Evolutionary conservation across 129 eudicot species (phyloP), one percentile per base, ranked within the genome.

Genomic region (Artemisia annua): DNA sequence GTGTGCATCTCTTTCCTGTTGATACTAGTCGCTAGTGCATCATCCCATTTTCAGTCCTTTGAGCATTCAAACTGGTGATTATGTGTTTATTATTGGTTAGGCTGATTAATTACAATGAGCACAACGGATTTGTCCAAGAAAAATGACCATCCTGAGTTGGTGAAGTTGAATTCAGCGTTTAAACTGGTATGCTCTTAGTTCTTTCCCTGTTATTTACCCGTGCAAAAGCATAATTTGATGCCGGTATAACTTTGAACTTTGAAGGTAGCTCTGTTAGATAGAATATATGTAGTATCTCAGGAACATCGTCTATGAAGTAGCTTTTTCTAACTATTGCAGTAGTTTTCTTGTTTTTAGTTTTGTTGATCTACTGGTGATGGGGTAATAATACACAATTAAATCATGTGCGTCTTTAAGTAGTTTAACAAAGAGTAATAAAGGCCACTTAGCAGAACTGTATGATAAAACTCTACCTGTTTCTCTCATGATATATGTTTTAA

Each of bases 151-250:
- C 85, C 93, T 67, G 93, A 83, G 54, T 60, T 87, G 68, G 85
- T 87, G 77, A 90, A 79, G 85, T 66, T 90, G 86, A 73, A 83
- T 53, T 74, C 53, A 58, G 94, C 91, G n/a, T 83, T 83, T 65
- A 85, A 87, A 77, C 71, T 87, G 96, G 96, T 87, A 85, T 0
- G 14, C 67, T 7, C 30, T 78, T 64, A 46, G 3, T 39, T 70
- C 60, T 70, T 17, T 49, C 22, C 6, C 7, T 18, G 2, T 0
- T 52, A 64, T 69, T 19, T 60, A 59, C 43, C 28, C 62, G 19
- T 5, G 43, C 67, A 52, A 62, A 52, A 19, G 28, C 48, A 49
- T 67, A 48, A 22, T 48, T 17, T 20, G n/a, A n/a, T n/a, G n/a
- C 46, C 10, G 2, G 10, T 9, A 7, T 39, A 39, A 39, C 46